phyloP scores from a whole-genome alignment of 805 yeast species.

The Danielozyma ontarioensis region DNA sequence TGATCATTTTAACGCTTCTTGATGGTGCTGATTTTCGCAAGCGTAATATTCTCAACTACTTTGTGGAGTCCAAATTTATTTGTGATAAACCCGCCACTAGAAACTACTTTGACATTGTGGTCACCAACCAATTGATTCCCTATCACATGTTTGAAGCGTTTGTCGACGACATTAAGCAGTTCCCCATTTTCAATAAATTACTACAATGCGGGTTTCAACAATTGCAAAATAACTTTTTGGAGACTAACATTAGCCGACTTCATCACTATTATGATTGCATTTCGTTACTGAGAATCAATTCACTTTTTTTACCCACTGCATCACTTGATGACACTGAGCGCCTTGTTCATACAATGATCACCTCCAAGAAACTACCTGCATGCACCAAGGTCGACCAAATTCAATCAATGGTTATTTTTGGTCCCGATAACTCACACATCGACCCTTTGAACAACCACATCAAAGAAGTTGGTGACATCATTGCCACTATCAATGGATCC shows the following conservation, averaged over 20 bases:
- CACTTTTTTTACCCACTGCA: constrained; percentile 11
- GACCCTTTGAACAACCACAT: constrained; percentile 18
- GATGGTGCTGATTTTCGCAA: constrained; percentile 32
- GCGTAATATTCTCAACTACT: constrained; percentile 16
- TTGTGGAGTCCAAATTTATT: constrained; percentile 2
- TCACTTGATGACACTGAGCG: constrained; percentile 17
- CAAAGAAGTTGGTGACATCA: constrained; percentile 21
- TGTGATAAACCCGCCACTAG: constrained; percentile 1
- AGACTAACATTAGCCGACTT: constrained; percentile 26
- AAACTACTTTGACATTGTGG: constrained; percentile 6
- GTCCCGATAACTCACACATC: constrained; percentile 6
- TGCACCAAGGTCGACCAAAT: constrained; percentile 31
- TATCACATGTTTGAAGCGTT: constrained; percentile 9
- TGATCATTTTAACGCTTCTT: constrained; percentile 24
- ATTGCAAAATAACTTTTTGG: constrained; percentile 20
- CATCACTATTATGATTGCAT: constrained; percentile 26
- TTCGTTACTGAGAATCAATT: constrained; percentile 12
- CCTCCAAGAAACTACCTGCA: constrained; percentile 23
- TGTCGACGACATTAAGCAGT: constrained; percentile 3
- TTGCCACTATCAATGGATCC: no score
- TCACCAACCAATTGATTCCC: constrained; percentile 11
- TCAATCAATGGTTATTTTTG: constrained; percentile 18
- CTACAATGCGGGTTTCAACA: constrained; percentile 1
- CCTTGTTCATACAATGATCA: constrained; percentile 30
- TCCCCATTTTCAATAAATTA: constrained; percentile 1